Percentiles rank a stretch among this genome's conserved stretches.
Evolutionary conservation across 345 rosid genomes (phyloP).

Genomic region (Adansonia digitata): DNA sequence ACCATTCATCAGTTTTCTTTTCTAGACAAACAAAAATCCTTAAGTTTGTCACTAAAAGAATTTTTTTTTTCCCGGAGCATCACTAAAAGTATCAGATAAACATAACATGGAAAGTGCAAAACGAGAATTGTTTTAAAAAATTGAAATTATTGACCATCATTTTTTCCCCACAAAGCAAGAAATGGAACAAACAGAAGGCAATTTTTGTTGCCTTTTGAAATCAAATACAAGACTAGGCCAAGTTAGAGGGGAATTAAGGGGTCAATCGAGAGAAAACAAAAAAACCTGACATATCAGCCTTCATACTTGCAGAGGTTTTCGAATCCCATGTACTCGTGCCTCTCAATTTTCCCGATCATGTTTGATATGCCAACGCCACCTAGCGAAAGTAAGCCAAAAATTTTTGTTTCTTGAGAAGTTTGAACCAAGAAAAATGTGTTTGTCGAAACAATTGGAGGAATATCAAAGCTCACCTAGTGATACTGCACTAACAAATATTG

Average conservation of each 20-base stretch:
- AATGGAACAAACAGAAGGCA: conserved; percentile 1
- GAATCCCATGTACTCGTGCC: conserved; percentile 61
- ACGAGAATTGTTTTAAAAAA: neutral
- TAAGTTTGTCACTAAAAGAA: neutral
- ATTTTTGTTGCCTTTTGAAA: neutral
- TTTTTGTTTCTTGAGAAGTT: neutral
- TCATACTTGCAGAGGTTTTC: conserved; percentile 54
- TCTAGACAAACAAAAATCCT: neutral
- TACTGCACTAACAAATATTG: conserved; percentile 52
- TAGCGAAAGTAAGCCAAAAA: neutral
- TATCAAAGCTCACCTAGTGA: conserved; percentile 42
- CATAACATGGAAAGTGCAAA: neutral
- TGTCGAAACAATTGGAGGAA: neutral
- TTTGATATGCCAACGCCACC: conserved; percentile 57
- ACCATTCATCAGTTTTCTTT: neutral
- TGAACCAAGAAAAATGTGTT: neutral
- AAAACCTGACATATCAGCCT: conserved; percentile 7
- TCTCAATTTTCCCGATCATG: conserved; percentile 45
- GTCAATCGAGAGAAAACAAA: neutral
- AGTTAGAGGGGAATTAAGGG: neutral
- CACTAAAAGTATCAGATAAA: neutral
- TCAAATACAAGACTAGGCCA: neutral
- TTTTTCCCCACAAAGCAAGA: conserved; percentile 6
- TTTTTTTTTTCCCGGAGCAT: too few relatives aligned
- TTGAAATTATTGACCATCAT: neutral